These are phyloP conservation scores for Aphelidium insulamus DNA, from an alignment of 371 early-diverging fungal genomes.

Conservation along the genomic window DNA sequence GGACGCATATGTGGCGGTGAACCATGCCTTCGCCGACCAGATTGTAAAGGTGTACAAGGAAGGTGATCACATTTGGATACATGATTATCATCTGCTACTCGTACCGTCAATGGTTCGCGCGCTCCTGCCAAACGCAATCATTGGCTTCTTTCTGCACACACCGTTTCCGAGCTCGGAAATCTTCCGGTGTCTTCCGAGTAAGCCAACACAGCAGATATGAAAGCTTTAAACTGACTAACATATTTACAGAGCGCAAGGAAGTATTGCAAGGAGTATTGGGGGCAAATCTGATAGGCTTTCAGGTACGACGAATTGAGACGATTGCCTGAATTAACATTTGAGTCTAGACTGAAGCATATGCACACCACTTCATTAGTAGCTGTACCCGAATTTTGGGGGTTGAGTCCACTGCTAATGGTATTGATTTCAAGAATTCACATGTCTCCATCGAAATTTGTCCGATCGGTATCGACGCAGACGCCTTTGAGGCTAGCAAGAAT, in stretches of 20 bases:
- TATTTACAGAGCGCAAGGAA: constrained; percentile 47
- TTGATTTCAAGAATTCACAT: constrained; percentile 45
- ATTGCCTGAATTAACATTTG: constrained; percentile 2
- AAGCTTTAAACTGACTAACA: constrained; percentile 4
- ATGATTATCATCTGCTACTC: constrained; percentile 91
- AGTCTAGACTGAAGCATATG: constrained; percentile 69
- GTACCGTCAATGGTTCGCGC: constrained; percentile 66
- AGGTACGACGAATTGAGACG: constrained; percentile 30
- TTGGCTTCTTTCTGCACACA: constrained; percentile 93
- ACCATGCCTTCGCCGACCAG: constrained; percentile 60
- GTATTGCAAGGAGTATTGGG: constrained; percentile 83
- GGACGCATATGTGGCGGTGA: constrained; percentile 64
- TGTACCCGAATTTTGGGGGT: constrained; percentile 74
- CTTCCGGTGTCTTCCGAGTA: constrained; percentile 75
- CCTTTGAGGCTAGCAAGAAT: too few species aligned
- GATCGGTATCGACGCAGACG: constrained; percentile 7
- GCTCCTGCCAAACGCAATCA: constrained; percentile 46
- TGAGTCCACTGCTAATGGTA: constrained; percentile 89
- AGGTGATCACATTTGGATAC: constrained; percentile 89
- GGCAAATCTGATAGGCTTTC: constrained; percentile 77
- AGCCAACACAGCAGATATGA: constrained; percentile 10
- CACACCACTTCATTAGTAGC: constrained; percentile 81
- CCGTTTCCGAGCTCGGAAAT: constrained; percentile 88
- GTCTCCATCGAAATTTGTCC: constrained; percentile 5
- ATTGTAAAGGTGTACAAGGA: constrained; percentile 43